Base-by-base conservation (phyloP, 2,329 filamentous ascomycete species). In the Diaporthe ampelina region DNA sequence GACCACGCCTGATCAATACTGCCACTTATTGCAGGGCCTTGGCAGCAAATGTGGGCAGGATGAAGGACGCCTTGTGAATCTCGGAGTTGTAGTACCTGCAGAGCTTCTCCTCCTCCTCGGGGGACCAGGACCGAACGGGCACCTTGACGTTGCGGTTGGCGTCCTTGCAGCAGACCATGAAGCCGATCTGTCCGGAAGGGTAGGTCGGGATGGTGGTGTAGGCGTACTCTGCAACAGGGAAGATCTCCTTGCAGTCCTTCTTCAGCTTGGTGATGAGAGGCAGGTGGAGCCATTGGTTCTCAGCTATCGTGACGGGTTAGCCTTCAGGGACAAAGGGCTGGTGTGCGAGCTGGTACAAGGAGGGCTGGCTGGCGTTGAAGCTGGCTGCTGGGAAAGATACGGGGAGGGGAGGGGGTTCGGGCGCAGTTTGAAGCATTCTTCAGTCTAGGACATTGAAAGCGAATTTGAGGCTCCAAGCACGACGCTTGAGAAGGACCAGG, bases 101-200 rank as follows among this genome's bases (percentile, higher is more conserved):
- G 81, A 96, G 88, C 85, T 94, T 93, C 82, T 94, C 92, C 91
- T 99, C 97, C 86, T 98, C 95, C 86, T 97, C 95, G 77, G 89
- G 83, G 77, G 91, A 89, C 93, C 95, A 97, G 80, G 86, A 89
- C 82, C 97, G 93, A 76, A 98, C 82, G 71, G 97, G 97, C 86
- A 92, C 94, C 85, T 91, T 94, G 83, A 98, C 90, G 86, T 99
- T 91, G 84, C 92, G 91, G 82, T 86, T 91, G 83, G 92, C 88
- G 83, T 98, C 96, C 92, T 99, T 98, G 93, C 90, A 94, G 92
- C 97, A 98, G 83, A 99, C 94, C 95, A 99, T 98, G 93, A 99
- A 99, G 83, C 97, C 97, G 82, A 99, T 99, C 89, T 99, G 97
- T 83, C 97, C 97, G 73, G 95, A 97, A 78, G 97, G 97, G 90